phyloP scores from a whole-genome alignment of 1,284 basidiomycete species.

The Rhodotorula glutinis region DNA sequence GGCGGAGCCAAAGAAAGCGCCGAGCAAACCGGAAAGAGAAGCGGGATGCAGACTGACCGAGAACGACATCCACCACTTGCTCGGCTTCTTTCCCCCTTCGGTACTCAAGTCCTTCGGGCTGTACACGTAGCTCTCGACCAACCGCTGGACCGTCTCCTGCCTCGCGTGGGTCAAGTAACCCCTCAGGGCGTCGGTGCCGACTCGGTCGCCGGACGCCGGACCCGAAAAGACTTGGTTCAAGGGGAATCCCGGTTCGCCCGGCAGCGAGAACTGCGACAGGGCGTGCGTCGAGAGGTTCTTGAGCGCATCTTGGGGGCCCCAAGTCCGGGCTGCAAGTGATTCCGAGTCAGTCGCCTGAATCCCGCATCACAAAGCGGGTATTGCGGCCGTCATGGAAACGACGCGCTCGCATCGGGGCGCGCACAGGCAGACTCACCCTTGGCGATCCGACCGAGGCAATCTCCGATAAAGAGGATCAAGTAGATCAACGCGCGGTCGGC shows the following conservation, averaged over 20 bases:
- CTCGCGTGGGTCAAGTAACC: conserved; percentile 89
- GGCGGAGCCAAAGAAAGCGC: not conserved
- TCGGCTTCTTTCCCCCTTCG: conserved; percentile 80
- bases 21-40: conserved; percentile 56
- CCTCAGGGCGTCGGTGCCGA: conserved; percentile 81
- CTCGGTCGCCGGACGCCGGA: conserved; percentile 61
- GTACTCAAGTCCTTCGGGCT: conserved; percentile 47
- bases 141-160: conserved; percentile 80
- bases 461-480: conserved; percentile 95
- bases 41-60: not conserved
- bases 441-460: conserved; percentile 88
- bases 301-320: conserved; percentile 64
- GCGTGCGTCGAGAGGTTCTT: conserved; percentile 88
- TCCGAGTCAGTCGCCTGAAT: no score
- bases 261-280: conserved; percentile 87
- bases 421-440: conserved; percentile 47
- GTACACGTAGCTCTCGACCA: conserved; percentile 79
- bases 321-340: conserved; percentile 20
- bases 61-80: conserved; percentile 99
- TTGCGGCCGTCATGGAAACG: no score
- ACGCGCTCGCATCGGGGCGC: no score
- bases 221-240: conserved; percentile 87
- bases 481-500: conserved; percentile 96
- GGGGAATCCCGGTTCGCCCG: conserved; percentile 93
- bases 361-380: no score